Percentiles rank a stretch among this genome's conserved stretches.
phyloP scores from a whole-genome alignment of 1,284 basidiomycete species.

The Rhizoctonia solani region DNA sequence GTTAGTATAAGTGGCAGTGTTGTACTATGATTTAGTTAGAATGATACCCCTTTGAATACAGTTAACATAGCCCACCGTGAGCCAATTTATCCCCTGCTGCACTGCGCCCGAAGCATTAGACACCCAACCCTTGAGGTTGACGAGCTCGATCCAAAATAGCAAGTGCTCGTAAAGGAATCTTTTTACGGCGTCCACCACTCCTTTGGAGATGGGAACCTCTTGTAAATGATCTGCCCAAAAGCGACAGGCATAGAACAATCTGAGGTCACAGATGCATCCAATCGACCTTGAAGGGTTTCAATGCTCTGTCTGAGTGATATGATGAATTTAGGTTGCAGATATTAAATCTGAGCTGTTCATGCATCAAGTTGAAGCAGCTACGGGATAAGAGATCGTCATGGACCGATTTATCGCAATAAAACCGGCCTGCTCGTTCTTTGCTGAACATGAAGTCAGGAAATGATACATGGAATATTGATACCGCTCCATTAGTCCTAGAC shows the following conservation, averaged over 20 bases:
- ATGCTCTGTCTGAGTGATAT: background rate
- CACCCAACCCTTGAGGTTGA: background rate
- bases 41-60: too few species aligned
- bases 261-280: background rate
- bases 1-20: background rate
- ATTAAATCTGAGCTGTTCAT: background rate
- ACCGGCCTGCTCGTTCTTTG: background rate
- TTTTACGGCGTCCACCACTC: background rate
- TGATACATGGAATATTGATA: background rate
- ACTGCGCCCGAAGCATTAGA: background rate
- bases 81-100: background rate
- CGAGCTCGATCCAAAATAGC: background rate
- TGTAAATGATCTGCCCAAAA: background rate
- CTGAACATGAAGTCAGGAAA: conserved; percentile 1
- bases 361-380: background rate
- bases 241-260: background rate
- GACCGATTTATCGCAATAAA: background rate
- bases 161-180: background rate
- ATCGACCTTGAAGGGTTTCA: background rate
- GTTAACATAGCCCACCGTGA: background rate
- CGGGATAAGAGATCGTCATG: background rate
- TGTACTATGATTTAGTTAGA: too few species aligned
- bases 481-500: background rate
- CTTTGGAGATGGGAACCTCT: too few species aligned
- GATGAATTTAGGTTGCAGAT: conserved; percentile 5